These are phyloP conservation scores for Cadophora gregata DNA, from an alignment of 2,329 filamentous ascomycete genomes.

Conservation along the genomic window DNA sequence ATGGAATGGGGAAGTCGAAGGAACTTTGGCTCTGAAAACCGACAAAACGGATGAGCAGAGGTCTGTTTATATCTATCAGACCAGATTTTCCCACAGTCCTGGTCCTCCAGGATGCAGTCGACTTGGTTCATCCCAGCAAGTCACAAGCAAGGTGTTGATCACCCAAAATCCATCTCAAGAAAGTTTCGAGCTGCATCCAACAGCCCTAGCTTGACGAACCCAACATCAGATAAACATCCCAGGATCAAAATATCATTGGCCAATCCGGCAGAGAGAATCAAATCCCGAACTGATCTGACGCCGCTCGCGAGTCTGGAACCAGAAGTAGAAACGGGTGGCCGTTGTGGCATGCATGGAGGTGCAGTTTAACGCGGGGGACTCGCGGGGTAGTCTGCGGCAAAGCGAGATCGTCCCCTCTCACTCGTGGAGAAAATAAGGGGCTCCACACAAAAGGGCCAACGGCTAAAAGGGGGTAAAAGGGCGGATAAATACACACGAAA, in stretches of 20 bases:
- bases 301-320: not conserved
- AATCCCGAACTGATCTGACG: not conserved
- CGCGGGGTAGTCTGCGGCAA: conserved; percentile 6
- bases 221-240: not conserved
- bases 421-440: conserved; percentile 10
- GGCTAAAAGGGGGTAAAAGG: conserved; percentile 13
- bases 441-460: not conserved
- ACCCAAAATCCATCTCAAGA: not conserved
- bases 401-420: conserved; percentile 5
- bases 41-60: not conserved
- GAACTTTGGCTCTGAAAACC: not conserved
- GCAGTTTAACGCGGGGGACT: conserved; percentile 4
- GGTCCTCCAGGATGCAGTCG: not conserved
- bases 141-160: not conserved
- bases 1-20: not conserved
- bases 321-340: not conserved
- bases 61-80: conserved; percentile 4
- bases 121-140: not conserved
- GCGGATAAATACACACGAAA: conserved; percentile 1
- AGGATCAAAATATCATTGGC: not conserved
- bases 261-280: not conserved
- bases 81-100: not conserved
- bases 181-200: conserved; percentile 5
- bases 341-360: not conserved
- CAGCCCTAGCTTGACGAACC: not conserved